Evolutionary conservation across 805 yeast genomes (phyloP).

Genomic region (Zygotorulaspora chibaensis): DNA sequence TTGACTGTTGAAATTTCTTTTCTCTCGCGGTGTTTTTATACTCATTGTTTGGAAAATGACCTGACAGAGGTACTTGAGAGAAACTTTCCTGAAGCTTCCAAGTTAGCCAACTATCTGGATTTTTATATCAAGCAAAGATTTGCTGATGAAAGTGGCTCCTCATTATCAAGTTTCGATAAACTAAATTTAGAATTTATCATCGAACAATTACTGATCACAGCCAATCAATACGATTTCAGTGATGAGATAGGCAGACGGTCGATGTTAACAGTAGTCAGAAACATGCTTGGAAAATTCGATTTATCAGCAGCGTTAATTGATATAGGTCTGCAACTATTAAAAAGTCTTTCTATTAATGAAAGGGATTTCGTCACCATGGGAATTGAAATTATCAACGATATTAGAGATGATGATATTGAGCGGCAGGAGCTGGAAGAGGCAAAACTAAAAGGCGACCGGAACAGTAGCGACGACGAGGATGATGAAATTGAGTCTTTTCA

Average conservation of each 20-base stretch:
- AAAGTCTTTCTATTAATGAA: slow-evolving; percentile 69
- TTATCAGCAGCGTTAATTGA: slow-evolving; percentile 52
- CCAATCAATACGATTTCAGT: slow-evolving; percentile 72
- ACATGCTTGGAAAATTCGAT: slow-evolving; percentile 53
- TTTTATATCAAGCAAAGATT: slow-evolving; percentile 51
- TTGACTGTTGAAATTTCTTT: slow-evolving; percentile 74
- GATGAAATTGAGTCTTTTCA: slow-evolving; percentile 44
- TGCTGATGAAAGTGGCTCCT: slow-evolving; percentile 12
- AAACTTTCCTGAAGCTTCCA: slow-evolving; percentile 75
- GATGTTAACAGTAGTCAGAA: slow-evolving; percentile 56
- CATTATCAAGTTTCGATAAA: slow-evolving; percentile 39
- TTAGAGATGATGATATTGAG: slow-evolving; percentile 60
- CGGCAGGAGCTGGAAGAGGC: slow-evolving; percentile 33
- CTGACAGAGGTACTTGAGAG: slow-evolving; percentile 55
- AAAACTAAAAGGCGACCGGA: slow-evolving; percentile 8
- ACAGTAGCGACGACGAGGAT: slow-evolving; percentile 27
- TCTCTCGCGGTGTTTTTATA: slow-evolving; percentile 61
- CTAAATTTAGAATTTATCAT: slow-evolving; percentile 67
- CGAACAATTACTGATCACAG: slow-evolving; percentile 64
- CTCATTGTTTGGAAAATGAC: slow-evolving; percentile 55
- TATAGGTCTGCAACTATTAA: slow-evolving; percentile 59
- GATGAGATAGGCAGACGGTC: slow-evolving; percentile 88
- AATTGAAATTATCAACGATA: slow-evolving; percentile 80
- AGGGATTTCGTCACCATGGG: slow-evolving; percentile 80
- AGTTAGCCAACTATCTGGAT: slow-evolving; percentile 55